Evolutionary conservation across 23 red algal species (phyloP).

Genomic region (Gracilaria caudata): DNA sequence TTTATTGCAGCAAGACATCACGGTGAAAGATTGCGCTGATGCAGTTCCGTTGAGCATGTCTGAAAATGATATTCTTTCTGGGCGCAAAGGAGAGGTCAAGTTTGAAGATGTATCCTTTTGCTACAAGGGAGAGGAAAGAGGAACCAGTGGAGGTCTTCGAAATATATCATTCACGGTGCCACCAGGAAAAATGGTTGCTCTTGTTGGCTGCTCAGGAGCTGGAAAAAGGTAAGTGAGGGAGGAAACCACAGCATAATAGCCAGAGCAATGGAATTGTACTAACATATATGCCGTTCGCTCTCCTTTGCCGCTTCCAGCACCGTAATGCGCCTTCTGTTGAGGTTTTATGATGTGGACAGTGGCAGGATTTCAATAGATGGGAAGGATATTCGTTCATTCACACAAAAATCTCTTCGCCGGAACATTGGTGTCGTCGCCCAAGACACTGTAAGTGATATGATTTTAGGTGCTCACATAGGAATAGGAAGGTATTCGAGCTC

Average conservation of each 20-base stretch:
- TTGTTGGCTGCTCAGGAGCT: slow-evolving; percentile 84
- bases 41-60: slow-evolving; percentile 12
- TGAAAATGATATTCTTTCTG: slow-evolving; percentile 33
- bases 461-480: not conserved
- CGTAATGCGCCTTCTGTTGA: slow-evolving; percentile 85
- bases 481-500: not conserved
- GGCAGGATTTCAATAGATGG: slow-evolving; percentile 90
- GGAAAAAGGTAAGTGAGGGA: slow-evolving; percentile 49
- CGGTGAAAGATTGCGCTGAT: slow-evolving; percentile 41
- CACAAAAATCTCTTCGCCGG: slow-evolving; percentile 47
- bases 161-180: slow-evolving; percentile 82
- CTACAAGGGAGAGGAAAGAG: slow-evolving; percentile 48
- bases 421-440: slow-evolving; percentile 77
- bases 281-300: not conserved
- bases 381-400: slow-evolving; percentile 70
- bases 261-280: not conserved
- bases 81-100: slow-evolving; percentile 52
- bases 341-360: slow-evolving; percentile 88
- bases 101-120: slow-evolving; percentile 88
- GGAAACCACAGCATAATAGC: not conserved
- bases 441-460: slow-evolving; percentile 71
- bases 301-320: slow-evolving; percentile 19
- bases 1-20: slow-evolving; percentile 27
- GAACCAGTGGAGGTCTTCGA: slow-evolving; percentile 49
- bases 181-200: slow-evolving; percentile 79